Conservation (phyloP, 352 stramenopile species). For the Globisporangium paddicum region DNA sequence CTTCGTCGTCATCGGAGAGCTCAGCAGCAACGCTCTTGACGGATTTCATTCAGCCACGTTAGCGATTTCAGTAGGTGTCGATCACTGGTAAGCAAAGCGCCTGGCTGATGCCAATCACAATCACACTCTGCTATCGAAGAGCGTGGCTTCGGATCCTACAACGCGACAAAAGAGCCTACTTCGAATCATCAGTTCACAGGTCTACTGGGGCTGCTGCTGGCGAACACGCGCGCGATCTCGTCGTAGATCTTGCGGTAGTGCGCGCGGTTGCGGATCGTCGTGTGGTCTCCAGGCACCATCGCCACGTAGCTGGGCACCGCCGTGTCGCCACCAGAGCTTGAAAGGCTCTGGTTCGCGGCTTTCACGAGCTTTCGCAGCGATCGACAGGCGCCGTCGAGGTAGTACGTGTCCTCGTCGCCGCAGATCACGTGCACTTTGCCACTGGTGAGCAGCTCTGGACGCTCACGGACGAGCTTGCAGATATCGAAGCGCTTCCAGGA, state of each 20-base stretch:
- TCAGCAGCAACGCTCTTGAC: too few species aligned
- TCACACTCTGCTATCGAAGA: too few species aligned
- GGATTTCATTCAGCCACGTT: too few species aligned
- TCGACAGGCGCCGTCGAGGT: conserved; percentile 31
- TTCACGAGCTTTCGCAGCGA: too few species aligned
- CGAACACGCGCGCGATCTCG: conserved; percentile 44
- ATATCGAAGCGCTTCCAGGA: conserved; percentile 31
- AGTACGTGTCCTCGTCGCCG: conserved; percentile 70
- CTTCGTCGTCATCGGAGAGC: too few species aligned
- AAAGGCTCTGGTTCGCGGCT: neutral
- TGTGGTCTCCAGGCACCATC: conserved; percentile 70
- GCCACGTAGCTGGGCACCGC: conserved; percentile 60
- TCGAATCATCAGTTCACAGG: too few species aligned
- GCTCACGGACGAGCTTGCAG: conserved; percentile 41
- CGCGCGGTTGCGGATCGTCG: conserved; percentile 53
- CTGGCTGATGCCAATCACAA: too few species aligned
- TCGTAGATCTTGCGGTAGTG: conserved; percentile 61
- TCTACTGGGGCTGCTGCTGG: conserved; percentile 2
- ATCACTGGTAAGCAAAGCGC: too few species aligned
- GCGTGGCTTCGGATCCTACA: too few species aligned
- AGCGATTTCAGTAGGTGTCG: too few species aligned
- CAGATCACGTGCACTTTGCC: conserved; percentile 75
- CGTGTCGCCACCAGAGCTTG: too few species aligned
- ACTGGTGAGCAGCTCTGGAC: conserved; percentile 30
- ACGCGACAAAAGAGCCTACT: too few species aligned